phyloP scores from a whole-genome alignment of 345 rosid species.

The Hibiscus trionum region DNA sequence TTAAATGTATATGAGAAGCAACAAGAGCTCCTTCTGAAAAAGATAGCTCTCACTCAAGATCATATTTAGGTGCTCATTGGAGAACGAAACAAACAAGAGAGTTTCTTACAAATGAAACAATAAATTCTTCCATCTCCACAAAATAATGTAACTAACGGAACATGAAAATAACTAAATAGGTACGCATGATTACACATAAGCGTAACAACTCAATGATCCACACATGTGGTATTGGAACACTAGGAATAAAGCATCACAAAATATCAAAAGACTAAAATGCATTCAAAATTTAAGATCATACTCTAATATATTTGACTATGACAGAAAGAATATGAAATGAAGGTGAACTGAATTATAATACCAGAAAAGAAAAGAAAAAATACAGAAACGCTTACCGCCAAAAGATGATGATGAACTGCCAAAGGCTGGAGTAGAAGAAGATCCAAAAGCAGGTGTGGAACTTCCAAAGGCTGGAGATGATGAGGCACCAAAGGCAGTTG shows the following conservation, averaged over 20 bases:
- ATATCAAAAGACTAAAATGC: background rate
- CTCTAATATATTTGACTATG: background rate
- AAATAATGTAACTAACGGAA: background rate
- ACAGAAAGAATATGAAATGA: background rate
- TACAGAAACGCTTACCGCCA: constrained; percentile 46
- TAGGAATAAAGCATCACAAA: background rate
- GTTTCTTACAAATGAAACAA: background rate
- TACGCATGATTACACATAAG: background rate
- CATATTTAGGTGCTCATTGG: background rate
- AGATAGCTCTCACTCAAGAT: background rate
- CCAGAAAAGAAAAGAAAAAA: background rate
- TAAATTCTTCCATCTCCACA: background rate
- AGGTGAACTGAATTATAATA: background rate
- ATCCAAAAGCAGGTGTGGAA: constrained; percentile 57
- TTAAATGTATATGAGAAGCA: background rate
- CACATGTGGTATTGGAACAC: background rate
- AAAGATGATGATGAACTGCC: constrained; percentile 61
- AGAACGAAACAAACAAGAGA: background rate
- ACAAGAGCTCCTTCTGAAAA: background rate
- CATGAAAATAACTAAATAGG: background rate
- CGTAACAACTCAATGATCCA: background rate
- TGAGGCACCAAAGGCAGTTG: constrained; percentile 68
- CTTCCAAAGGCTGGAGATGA: constrained; percentile 70
- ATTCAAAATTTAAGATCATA: background rate
- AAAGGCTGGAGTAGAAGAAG: constrained; percentile 64